Evolutionary conservation across 2,329 filamentous ascomycete species (phyloP), one percentile per base, ranked within the genome.

Genomic region (Scolecobasidium constrictum): DNA sequence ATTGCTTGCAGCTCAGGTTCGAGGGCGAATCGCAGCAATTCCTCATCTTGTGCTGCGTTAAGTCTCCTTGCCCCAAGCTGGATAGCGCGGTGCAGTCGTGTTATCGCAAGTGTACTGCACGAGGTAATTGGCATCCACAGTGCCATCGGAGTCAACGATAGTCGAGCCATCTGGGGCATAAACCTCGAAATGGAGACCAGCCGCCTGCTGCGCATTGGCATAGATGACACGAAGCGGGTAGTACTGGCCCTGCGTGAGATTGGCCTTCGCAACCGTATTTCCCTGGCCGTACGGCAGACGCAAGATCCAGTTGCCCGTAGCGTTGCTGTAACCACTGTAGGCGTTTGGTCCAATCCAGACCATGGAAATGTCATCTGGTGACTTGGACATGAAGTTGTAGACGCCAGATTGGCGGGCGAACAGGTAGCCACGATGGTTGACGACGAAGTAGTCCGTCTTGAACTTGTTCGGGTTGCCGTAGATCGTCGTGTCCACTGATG

Each of bases 191-290:
- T 34, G 15, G 13, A 42, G 20, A 13, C 16, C 13, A 4, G 17
- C 26, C 3, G 18, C 2, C 28, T 15, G 15, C 19, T 21, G 17
- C 16, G 9, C 33, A 35, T 42, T 35, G 5, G 33, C 34, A 35
- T 36, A 42, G 17, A 37, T n/a, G 12, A 42, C 20, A 35, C 40
- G 40, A 15, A 42, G 15, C 17, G 40, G 40, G 20, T 34, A 35
- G 15, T 42, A 42, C 6, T 13, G 12, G n/a, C 38, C 38, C 16
- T 26, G 13, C 3, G 18, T 7, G 17, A 40, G 21, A n/a, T n/a
- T n/a, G 2, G 21, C 3, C 12, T 16, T 23, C 13, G 3, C 6
- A 4, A 18, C 21, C 38, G n/a, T 33, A 5, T 4, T 40, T 6
- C 3, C 6, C 9, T 11, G 15, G 3, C 4, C 13, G 13, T 3